Conservation (phyloP, 2,329 filamentous ascomycete species). For the Chaetomiaceae sp. region DNA sequence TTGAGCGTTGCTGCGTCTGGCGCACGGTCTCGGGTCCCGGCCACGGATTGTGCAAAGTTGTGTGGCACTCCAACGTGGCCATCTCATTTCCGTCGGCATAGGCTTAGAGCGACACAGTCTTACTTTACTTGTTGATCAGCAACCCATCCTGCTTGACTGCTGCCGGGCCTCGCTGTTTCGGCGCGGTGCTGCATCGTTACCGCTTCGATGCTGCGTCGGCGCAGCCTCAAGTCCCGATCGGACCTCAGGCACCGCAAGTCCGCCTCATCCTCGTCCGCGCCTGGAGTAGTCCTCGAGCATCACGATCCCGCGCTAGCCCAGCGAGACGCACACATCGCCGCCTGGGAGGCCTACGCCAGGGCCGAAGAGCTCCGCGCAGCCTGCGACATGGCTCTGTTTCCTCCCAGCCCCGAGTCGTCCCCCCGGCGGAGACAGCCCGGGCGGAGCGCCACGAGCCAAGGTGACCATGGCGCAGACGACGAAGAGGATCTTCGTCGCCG, state of each 20-base stretch:
- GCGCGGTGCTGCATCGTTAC: conserved; percentile 7
- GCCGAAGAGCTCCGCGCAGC: conserved; percentile 40
- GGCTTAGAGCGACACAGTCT: conserved; percentile 19
- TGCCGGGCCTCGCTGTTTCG: not conserved
- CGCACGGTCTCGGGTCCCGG: not conserved
- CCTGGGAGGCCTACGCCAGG: conserved; percentile 52
- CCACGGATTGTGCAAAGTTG: not conserved
- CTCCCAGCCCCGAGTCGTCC: conserved; percentile 24
- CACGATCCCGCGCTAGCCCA: conserved; percentile 45
- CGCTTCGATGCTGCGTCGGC: conserved; percentile 42
- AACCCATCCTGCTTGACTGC: conserved; percentile 3
- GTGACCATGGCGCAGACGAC: conserved; percentile 21
- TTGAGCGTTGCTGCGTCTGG: not conserved
- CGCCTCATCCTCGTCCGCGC: conserved; percentile 43
- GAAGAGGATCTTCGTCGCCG: conserved; percentile 35
- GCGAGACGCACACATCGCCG: conserved; percentile 57
- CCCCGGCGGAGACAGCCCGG: conserved; percentile 15
- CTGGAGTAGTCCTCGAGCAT: conserved; percentile 40
- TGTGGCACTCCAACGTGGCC: conserved; percentile 3
- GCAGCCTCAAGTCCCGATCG: conserved; percentile 40
- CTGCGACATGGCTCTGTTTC: conserved; percentile 31
- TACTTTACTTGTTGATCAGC: conserved; percentile 14
- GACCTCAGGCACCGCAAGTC: conserved; percentile 49
- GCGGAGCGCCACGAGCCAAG: conserved; percentile 12
- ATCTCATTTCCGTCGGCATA: conserved; percentile 16